Evolutionary conservation across 2,329 filamentous ascomycete species (phyloP).

Genomic region (Colletotrichum sp.): DNA sequence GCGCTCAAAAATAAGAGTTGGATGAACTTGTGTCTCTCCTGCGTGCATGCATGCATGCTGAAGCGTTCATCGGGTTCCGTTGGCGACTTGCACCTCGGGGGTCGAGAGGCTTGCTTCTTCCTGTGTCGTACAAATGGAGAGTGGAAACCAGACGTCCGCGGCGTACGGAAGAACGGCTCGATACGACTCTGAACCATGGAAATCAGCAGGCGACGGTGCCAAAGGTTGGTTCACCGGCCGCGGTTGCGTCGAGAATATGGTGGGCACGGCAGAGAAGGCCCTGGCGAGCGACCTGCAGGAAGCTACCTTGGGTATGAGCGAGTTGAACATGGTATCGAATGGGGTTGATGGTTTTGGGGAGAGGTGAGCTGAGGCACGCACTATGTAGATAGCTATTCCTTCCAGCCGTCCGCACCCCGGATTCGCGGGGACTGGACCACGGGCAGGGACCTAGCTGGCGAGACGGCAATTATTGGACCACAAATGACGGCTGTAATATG

Average conservation of each 20-base stretch:
- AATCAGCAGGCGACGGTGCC: neutral
- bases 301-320: neutral
- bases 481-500: neutral
- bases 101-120: neutral
- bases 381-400: neutral
- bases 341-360: neutral
- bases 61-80: neutral
- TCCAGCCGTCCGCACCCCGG: neutral
- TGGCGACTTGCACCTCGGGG: neutral
- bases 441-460: neutral
- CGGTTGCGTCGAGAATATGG: neutral
- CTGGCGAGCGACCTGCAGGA: neutral
- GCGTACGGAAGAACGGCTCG: neutral
- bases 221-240: neutral
- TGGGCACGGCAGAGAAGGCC: conserved; percentile 10
- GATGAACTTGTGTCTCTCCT: neutral
- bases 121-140: neutral
- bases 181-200: conserved; percentile 2
- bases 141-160: neutral
- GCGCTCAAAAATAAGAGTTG: neutral
- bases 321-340: conserved; percentile 11
- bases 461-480: neutral
- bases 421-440: neutral
- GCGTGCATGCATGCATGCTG: neutral
- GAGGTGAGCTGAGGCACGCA: neutral